A percentile compares a stretch with the other conserved stretches of the same genome.
These are phyloP conservation scores for Umbelopsis sp. DNA, from an alignment of 192 early-diverging fungal genomes.

Conservation along the genomic window DNA sequence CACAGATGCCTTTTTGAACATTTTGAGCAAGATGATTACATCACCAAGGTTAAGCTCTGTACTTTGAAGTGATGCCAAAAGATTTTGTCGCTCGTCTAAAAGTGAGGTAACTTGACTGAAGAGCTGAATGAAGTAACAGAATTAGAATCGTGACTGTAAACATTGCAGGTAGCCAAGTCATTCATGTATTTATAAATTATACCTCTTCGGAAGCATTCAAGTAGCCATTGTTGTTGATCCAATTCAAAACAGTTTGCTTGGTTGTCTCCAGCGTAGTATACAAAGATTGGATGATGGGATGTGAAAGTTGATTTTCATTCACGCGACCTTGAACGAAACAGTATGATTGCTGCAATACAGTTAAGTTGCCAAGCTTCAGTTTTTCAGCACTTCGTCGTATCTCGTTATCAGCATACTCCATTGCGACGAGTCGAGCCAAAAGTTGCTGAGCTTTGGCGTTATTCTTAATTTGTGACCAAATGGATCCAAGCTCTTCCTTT, in stretches of 20 bases:
- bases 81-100: conserved; percentile 53
- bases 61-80: conserved; percentile 48
- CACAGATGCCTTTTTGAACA: conserved; percentile 37
- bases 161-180: no score
- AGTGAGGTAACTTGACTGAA: conserved; percentile 40
- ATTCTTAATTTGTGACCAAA: neutral
- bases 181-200: neutral
- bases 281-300: conserved; percentile 43
- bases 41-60: conserved; percentile 52
- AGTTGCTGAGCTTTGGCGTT: conserved; percentile 26
- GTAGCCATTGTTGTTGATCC: conserved; percentile 32
- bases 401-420: conserved; percentile 30
- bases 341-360: conserved; percentile 47
- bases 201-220: conserved; percentile 8
- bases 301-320: conserved; percentile 42
- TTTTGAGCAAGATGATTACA: conserved; percentile 51
- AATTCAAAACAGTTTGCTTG: conserved; percentile 22
- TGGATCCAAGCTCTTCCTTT: neutral
- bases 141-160: neutral
- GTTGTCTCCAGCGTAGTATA: conserved; percentile 49
- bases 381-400: conserved; percentile 20
- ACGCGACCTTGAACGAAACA: conserved; percentile 39
- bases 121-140: neutral
- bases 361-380: conserved; percentile 31
- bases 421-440: conserved; percentile 24